Evolutionary conservation across 352 stramenopile genomes (phyloP).

Genomic region (Globisporangium paroecandrum): DNA sequence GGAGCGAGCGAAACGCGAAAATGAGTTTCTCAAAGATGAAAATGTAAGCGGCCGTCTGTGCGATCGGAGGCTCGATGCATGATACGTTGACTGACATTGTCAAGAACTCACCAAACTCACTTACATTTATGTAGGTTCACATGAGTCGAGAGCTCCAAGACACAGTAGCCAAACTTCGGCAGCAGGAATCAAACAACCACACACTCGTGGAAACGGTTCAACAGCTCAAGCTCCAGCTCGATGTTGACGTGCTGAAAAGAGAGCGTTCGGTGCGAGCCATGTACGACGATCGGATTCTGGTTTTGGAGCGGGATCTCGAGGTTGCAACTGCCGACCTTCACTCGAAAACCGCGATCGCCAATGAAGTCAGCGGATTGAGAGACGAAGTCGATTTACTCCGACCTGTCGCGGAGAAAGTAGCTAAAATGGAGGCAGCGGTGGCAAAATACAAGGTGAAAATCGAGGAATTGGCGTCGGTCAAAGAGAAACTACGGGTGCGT

Average conservation of each 20-base stretch:
- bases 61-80: neutral
- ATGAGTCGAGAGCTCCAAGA: conserved; percentile 31
- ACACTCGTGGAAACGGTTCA: conserved; percentile 31
- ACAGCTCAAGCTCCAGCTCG: conserved; percentile 35
- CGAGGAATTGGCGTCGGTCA: conserved; percentile 48
- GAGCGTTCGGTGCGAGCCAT: conserved; percentile 43
- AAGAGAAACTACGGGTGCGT: conserved; percentile 45
- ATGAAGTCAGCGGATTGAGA: conserved; percentile 33
- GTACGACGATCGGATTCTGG: conserved; percentile 50
- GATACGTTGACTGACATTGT: neutral
- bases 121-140: conserved; percentile 29
- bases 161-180: conserved; percentile 20
- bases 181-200: conserved; percentile 27
- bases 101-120: neutral
- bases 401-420: conserved; percentile 39
- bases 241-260: conserved; percentile 54
- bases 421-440: conserved; percentile 42
- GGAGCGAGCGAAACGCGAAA: conserved; percentile 44
- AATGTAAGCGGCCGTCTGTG: conserved; percentile 24
- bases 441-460: conserved; percentile 74
- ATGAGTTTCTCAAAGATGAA: conserved; percentile 58
- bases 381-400: conserved; percentile 74
- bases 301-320: conserved; percentile 43
- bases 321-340: conserved; percentile 29
- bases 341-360: conserved; percentile 30